These are phyloP conservation scores for Plasmopara muralis DNA, from an alignment of 352 stramenopile species.

Conservation along the genomic window DNA sequence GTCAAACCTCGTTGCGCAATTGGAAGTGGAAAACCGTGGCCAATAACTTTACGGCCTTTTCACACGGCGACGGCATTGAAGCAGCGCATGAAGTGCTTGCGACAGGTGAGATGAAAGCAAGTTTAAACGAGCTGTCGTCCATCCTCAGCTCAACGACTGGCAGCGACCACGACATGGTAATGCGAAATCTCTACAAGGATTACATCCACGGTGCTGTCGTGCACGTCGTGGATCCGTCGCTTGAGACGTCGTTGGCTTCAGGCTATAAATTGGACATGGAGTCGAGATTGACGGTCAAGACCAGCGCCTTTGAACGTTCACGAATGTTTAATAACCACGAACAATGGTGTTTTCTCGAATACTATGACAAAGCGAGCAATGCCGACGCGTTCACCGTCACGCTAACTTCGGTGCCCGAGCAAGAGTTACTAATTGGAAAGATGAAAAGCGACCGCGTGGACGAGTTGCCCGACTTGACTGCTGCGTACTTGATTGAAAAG, in stretches of 20 bases:
- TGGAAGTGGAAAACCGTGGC: constrained; percentile 31
- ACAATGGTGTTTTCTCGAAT: constrained; percentile 35
- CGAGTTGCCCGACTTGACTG: constrained; percentile 31
- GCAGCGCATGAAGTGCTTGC: constrained; percentile 24
- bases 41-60: constrained; percentile 29
- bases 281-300: constrained; percentile 26
- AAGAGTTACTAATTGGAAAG: constrained; percentile 29
- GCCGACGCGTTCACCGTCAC: constrained; percentile 23
- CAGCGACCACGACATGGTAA: constrained; percentile 27
- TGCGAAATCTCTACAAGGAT: constrained; percentile 37
- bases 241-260: constrained; percentile 7
- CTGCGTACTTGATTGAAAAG: constrained; percentile 29
- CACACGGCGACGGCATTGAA: constrained; percentile 28
- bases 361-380: constrained; percentile 23
- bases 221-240: constrained; percentile 16
- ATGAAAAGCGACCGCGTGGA: constrained; percentile 35
- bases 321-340: constrained; percentile 36
- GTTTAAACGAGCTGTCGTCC: constrained; percentile 28
- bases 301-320: constrained; percentile 31
- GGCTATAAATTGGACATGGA: constrained; percentile 11
- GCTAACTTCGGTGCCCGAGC: constrained; percentile 24
- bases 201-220: constrained; percentile 47
- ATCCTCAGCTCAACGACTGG: constrained; percentile 29
- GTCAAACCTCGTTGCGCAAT: constrained; percentile 21
- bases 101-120: constrained; percentile 29